Evolutionary conservation across 495 filamentous ascomycete species (phyloP).

Genomic region (Annulohypoxylon moriforme): DNA sequence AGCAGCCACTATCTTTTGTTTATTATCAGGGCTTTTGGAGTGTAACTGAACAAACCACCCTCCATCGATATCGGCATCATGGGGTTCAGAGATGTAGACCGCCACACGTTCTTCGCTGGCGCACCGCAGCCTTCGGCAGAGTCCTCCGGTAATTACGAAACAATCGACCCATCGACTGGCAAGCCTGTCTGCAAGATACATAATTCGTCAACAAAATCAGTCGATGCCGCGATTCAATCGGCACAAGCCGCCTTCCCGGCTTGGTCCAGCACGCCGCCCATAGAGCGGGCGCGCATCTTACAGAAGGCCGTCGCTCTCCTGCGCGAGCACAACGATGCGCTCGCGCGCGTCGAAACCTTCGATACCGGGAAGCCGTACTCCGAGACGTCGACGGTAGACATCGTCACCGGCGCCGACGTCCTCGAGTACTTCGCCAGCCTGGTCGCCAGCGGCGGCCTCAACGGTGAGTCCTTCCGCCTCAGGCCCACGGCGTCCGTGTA

Average conservation of each 20-base stretch:
- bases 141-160: conserved; percentile 67
- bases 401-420: conserved; percentile 79
- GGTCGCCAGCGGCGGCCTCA: conserved; percentile 69
- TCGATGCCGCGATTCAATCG: conserved; percentile 73
- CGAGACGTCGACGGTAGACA: conserved; percentile 80
- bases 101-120: conserved; percentile 76
- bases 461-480: conserved; percentile 61
- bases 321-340: conserved; percentile 74
- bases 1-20: neutral
- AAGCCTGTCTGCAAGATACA: conserved; percentile 72
- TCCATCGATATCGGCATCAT: conserved; percentile 48
- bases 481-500: conserved; percentile 79
- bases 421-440: conserved; percentile 81
- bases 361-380: conserved; percentile 81
- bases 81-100: conserved; percentile 59
- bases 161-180: conserved; percentile 75
- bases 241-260: conserved; percentile 70
- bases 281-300: conserved; percentile 75
- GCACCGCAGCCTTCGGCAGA: conserved; percentile 67
- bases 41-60: neutral
- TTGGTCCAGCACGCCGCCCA: conserved; percentile 73
- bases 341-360: conserved; percentile 74
- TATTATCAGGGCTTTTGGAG: conserved; percentile 2
- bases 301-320: conserved; percentile 74
- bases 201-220: conserved; percentile 68